A percentile compares a stretch with the other conserved stretches of the same genome.
Evolutionary conservation across 2,329 filamentous ascomycete genomes (phyloP).

Genomic region (Fusarium nurragi): DNA sequence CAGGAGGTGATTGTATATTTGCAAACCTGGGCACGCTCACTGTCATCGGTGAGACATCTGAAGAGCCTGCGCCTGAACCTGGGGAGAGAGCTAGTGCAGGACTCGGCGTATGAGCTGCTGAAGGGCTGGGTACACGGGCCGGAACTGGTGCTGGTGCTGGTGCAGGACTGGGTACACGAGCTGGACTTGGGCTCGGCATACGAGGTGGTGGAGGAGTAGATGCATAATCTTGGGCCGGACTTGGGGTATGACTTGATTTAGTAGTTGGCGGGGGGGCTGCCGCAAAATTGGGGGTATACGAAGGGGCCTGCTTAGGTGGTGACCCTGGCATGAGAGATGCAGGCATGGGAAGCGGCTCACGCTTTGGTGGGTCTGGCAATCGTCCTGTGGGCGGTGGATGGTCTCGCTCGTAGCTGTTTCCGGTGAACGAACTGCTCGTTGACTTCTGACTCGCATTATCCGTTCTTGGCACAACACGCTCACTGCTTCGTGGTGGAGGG

Average conservation of each 20-base stretch:
- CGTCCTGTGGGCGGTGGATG: conserved; percentile 35
- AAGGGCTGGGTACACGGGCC: conserved; percentile 8
- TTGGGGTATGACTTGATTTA: neutral
- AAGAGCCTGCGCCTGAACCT: conserved; percentile 32
- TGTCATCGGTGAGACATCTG: conserved; percentile 39
- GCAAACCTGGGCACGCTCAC: conserved; percentile 36
- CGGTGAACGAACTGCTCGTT: conserved; percentile 42
- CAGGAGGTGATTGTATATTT: conserved; percentile 30
- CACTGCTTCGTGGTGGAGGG: conserved; percentile 62
- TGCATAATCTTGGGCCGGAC: neutral
- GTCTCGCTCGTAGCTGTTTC: conserved; percentile 50
- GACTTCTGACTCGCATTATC: conserved; percentile 50
- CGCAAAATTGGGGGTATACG: neutral
- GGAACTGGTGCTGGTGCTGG: neutral
- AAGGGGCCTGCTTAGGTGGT: neutral
- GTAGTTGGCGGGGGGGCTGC: neutral
- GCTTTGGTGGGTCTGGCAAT: conserved; percentile 32
- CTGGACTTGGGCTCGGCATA: conserved; percentile 1
- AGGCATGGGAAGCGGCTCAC: conserved; percentile 29
- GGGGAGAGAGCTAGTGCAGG: conserved; percentile 12
- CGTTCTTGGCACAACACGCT: conserved; percentile 59
- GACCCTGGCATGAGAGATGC: conserved; percentile 30
- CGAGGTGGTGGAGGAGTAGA: conserved; percentile 1
- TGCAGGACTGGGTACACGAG: neutral
- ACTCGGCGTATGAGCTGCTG: conserved; percentile 4